These are phyloP conservation scores for Phytophthora pseudosyringae DNA, from an alignment of 352 stramenopile genomes.

Conservation along the genomic window DNA sequence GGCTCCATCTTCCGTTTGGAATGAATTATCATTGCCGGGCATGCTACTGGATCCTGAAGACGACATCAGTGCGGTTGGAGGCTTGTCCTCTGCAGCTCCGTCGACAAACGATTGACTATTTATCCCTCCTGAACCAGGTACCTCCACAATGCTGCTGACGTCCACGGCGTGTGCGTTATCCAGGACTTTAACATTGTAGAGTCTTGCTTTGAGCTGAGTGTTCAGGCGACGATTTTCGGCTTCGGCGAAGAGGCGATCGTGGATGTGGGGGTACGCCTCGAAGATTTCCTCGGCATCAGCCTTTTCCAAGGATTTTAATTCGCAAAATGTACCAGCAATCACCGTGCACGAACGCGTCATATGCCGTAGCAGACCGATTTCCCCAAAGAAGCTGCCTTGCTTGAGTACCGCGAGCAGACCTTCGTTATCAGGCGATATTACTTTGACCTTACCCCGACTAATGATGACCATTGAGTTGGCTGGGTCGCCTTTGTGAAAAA, in stretches of 20 bases:
- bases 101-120: conserved; percentile 49
- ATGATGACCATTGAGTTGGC: conserved; percentile 73
- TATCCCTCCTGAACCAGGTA: conserved; percentile 30
- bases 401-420: conserved; percentile 61
- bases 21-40: conserved; percentile 37
- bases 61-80: conserved; percentile 8
- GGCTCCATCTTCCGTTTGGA: conserved; percentile 49
- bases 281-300: conserved; percentile 65
- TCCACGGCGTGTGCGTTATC: conserved; percentile 69
- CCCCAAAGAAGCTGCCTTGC: conserved; percentile 67
- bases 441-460: conserved; percentile 66
- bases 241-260: conserved; percentile 63
- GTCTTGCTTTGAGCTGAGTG: conserved; percentile 49
- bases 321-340: conserved; percentile 63
- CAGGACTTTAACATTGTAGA: conserved; percentile 73
- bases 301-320: conserved; percentile 60
- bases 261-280: conserved; percentile 62
- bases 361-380: conserved; percentile 63
- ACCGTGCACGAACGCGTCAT: conserved; percentile 67
- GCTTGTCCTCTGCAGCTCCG: conserved; percentile 29
- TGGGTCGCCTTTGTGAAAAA: conserved; percentile 67
- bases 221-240: conserved; percentile 57
- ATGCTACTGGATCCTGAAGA: conserved; percentile 24
- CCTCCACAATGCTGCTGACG: conserved; percentile 58
- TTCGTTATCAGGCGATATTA: conserved; percentile 62